phyloP scores from a whole-genome alignment of 2,329 filamentous ascomycete genomes.

The Claviceps monticola region DNA sequence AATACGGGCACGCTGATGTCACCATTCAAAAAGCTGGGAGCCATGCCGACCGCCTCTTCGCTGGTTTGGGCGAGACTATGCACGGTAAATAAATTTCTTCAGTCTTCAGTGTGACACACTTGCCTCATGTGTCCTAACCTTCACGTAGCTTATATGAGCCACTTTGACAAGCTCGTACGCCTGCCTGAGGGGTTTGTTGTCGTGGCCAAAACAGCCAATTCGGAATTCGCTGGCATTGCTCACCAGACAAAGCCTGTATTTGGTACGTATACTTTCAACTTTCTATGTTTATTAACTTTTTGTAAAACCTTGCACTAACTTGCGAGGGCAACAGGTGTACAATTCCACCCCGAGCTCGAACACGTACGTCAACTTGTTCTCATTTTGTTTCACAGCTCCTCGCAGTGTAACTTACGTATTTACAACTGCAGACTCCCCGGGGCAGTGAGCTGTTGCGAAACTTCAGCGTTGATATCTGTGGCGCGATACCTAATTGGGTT shows the following conservation, averaged over 20 bases:
- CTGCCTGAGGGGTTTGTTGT: constrained; percentile 61
- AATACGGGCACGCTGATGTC: constrained; percentile 45
- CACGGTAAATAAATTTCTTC: constrained; percentile 22
- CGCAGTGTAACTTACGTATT: not conserved
- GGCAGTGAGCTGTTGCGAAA: constrained; percentile 64
- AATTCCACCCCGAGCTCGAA: constrained; percentile 76
- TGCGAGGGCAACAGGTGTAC: constrained; percentile 37
- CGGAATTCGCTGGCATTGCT: constrained; percentile 67
- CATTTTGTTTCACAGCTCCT: not conserved
- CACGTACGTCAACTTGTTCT: constrained; percentile 9
- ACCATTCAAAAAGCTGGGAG: constrained; percentile 22
- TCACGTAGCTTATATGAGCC: constrained; percentile 60
- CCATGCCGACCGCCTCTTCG: constrained; percentile 68
- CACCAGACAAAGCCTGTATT: constrained; percentile 55
- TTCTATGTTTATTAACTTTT: not conserved
- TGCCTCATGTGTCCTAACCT: not conserved
- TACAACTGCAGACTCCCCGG: constrained; percentile 24
- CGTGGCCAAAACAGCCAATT: constrained; percentile 63
- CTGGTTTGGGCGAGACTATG: constrained; percentile 55
- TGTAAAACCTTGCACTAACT: constrained; percentile 3
- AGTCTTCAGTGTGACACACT: not conserved
- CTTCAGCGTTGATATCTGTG: constrained; percentile 74
- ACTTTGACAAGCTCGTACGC: constrained; percentile 69
- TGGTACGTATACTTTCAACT: not conserved
- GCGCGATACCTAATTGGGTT: constrained; percentile 62